Base-by-base conservation (phyloP, 2,329 filamentous ascomycete species). In the Colletotrichum sansevieriae region DNA sequence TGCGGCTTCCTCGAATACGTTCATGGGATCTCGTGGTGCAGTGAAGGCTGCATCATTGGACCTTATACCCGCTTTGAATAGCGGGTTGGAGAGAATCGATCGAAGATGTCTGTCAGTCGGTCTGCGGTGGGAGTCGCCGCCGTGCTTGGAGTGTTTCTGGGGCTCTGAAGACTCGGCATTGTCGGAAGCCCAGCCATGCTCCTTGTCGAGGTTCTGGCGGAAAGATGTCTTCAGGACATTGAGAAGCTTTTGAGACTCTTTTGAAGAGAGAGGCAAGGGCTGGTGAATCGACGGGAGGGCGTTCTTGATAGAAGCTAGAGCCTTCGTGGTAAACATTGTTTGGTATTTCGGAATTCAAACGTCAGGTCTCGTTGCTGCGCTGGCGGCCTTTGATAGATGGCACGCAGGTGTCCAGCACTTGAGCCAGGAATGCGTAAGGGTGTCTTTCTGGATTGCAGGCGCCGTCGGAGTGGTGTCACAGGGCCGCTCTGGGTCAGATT, bases 201-300 rank as follows among this genome's bases (percentile, higher is more conserved):
- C 87, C 49, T 78, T 81, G 72, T 89, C 86, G n/a, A 90, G 84
- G 35, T 88, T 84, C 63, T 82, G 82, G 59, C 87, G 83, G 74
- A 90, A 90, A 2, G 87, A 88, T 6, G 80, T 77, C 58, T 87
- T 89, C 59, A 90, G 81, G 39, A 83, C 82, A 62, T 87, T 81
- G 70, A 89, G 85, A 9, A 89, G 82, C 72, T 84, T 84, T 70
- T 86, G 82, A 29, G 85, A 85, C 64, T 88, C 84, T 63, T 82
- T 80, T 49, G 79, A 77, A 51, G 79, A 84, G 44, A 89, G 78
- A 1, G 85, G 82, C 2, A 85, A 76, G 7, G 87, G 86, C 55
- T 87, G 84, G 73, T 88, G 85, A 55, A 85, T 80, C 51, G 78
- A 77, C 8, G 81, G 79, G 62, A 85, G 77, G 62, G 84, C 74